phyloP scores from a whole-genome alignment of 2,329 filamentous ascomycete genomes.

The Cryphonectria parasitica region DNA sequence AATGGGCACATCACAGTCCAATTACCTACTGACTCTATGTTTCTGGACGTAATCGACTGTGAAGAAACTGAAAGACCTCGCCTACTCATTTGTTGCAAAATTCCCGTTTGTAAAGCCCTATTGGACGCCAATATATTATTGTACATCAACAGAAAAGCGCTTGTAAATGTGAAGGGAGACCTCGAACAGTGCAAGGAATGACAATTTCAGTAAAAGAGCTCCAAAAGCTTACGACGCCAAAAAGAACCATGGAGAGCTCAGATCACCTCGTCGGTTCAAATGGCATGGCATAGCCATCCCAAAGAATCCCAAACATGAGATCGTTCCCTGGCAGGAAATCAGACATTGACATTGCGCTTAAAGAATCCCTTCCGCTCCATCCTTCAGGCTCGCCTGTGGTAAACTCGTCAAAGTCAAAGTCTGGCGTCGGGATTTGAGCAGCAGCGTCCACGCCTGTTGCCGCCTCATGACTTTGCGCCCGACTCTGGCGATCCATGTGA shows the following conservation, averaged over 20 bases:
- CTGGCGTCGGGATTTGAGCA: constrained; percentile 15
- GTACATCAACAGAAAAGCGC: too few species aligned
- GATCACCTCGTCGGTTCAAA: not conserved
- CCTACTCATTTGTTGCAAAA: too few species aligned
- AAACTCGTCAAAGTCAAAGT: constrained; percentile 9
- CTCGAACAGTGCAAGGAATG: not conserved
- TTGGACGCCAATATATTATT: too few species aligned
- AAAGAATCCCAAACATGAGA: constrained; percentile 23
- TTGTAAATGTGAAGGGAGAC: not conserved
- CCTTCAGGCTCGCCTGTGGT: constrained; percentile 1
- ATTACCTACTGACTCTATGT: too few species aligned
- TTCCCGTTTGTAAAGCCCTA: too few species aligned
- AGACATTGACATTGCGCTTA: constrained; percentile 16
- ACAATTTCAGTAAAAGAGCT: not conserved
- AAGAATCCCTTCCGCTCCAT: constrained; percentile 19
- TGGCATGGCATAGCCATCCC: constrained; percentile 20
- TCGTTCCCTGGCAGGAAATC: constrained; percentile 22
- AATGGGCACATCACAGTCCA: not conserved
- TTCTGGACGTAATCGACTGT: not conserved
- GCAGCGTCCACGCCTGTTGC: not conserved
- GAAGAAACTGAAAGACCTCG: too few species aligned
- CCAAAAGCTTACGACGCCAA: not conserved
- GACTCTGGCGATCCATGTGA: not conserved
- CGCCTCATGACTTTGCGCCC: not conserved
- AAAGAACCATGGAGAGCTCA: not conserved